Evolutionary conservation across 768 basidiomycete species (phyloP).

Genomic region (Rhizopogon vesiculosus): DNA sequence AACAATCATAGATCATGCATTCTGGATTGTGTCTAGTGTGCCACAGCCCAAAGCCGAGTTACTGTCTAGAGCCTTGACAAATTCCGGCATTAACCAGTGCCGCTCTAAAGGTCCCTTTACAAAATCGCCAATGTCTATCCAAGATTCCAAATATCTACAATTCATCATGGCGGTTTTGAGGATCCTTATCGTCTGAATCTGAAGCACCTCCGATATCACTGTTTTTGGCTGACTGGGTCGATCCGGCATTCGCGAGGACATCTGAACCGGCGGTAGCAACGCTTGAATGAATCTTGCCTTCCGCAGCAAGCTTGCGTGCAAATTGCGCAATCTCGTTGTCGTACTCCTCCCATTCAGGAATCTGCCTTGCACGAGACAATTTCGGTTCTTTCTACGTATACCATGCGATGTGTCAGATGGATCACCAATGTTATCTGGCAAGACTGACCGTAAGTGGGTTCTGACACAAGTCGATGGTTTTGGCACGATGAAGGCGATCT

Average conservation of each 20-base stretch:
- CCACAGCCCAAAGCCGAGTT: no score
- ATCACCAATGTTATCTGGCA: no score
- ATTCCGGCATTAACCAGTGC: no score
- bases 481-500: conserved; percentile 71
- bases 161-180: neutral
- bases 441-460: conserved; percentile 84
- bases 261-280: conserved; percentile 67
- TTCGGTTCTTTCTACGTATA: conserved; percentile 89
- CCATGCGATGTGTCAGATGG: neutral
- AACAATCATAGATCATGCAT: no score
- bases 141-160: neutral
- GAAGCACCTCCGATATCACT: neutral
- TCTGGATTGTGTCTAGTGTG: no score
- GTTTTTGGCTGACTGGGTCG: neutral
- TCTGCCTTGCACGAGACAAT: conserved; percentile 84
- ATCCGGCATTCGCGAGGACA: conserved; percentile 42
- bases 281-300: conserved; percentile 64
- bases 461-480: conserved; percentile 94
- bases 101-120: neutral
- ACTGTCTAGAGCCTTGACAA: no score
- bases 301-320: conserved; percentile 62
- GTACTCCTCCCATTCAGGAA: conserved; percentile 97
- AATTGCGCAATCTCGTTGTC: conserved; percentile 88
- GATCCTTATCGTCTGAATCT: neutral
- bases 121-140: neutral